phyloP scores from a whole-genome alignment of 805 yeast genomes.

The Metschnikowia picachoensis region DNA sequence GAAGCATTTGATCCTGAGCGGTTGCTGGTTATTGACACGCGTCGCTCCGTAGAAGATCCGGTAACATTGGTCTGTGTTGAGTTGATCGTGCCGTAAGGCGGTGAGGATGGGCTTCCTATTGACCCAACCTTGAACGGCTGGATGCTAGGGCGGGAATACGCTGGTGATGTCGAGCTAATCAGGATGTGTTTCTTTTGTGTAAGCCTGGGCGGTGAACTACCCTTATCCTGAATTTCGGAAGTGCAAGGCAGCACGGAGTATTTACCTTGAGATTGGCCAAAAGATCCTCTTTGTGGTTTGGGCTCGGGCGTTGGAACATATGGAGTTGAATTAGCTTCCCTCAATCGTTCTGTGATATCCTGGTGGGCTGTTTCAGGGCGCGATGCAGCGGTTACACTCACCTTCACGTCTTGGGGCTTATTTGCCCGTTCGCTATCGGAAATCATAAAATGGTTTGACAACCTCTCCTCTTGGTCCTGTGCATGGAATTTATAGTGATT shows the following conservation, averaged over 20 bases:
- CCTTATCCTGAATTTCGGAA: conserved; percentile 12
- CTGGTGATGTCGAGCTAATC: conserved; percentile 1
- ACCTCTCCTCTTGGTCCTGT: conserved; percentile 60
- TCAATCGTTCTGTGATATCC: neutral
- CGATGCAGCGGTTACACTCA: neutral
- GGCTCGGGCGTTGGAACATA: neutral
- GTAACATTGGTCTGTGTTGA: conserved; percentile 10
- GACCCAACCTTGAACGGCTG: conserved; percentile 67
- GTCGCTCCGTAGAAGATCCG: conserved; percentile 32
- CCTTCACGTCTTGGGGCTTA: neutral
- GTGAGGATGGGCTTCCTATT: conserved; percentile 42
- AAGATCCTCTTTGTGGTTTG: conserved; percentile 8
- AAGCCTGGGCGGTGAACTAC: conserved; percentile 1
- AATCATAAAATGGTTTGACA: conserved; percentile 53
- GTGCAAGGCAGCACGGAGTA: conserved; percentile 19
- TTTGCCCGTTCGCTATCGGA: conserved; percentile 33
- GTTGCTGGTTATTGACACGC: conserved; percentile 42
- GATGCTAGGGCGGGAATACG: conserved; percentile 29
- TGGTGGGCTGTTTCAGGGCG: neutral
- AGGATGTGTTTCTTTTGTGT: neutral
- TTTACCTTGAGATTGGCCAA: conserved; percentile 12
- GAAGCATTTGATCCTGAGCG: conserved; percentile 51
- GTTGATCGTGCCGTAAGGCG: conserved; percentile 20
- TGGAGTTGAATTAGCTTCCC: too few species aligned
- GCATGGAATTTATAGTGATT: conserved; percentile 64